Conservation (phyloP, 495 filamentous ascomycete genomes). For the Podospora pseudoanserina region DNA sequence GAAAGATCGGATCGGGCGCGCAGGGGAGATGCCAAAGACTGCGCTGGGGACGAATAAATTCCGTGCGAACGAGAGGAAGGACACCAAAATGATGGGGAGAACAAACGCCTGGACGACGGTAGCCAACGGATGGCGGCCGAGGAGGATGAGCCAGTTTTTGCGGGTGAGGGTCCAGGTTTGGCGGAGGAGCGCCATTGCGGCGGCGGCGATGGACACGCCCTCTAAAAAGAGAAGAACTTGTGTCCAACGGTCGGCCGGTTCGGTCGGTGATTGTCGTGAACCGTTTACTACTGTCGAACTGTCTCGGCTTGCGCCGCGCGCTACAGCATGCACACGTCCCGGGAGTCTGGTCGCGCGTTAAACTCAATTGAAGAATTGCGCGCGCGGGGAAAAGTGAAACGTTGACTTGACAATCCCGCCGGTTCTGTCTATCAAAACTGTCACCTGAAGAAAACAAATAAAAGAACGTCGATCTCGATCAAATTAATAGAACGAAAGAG, state of each 20-base stretch:
- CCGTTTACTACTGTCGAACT: not conserved
- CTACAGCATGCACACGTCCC: constrained; percentile 1
- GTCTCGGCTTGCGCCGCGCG: not conserved
- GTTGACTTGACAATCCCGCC: not conserved
- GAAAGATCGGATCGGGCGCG: constrained; percentile 57
- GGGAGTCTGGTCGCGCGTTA: not conserved
- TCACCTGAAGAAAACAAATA: not conserved
- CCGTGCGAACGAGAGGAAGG: constrained; percentile 63
- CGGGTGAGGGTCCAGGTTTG: constrained; percentile 69
- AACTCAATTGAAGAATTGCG: not conserved
- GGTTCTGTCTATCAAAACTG: too few relatives aligned
- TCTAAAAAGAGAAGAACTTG: not conserved
- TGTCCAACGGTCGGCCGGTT: not conserved
- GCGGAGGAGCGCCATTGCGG: constrained; percentile 35
- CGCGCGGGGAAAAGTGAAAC: not conserved
- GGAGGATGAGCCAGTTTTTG: constrained; percentile 71
- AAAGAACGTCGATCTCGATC: not conserved
- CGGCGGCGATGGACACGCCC: not conserved
- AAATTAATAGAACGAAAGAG: not conserved
- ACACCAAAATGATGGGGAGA: constrained; percentile 65
- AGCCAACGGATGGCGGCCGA: constrained; percentile 58
- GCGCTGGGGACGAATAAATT: constrained; percentile 67
- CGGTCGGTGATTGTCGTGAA: not conserved
- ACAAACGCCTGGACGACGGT: constrained; percentile 67
- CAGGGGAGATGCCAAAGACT: constrained; percentile 60